Evolutionary conservation across 2,329 filamentous ascomycete genomes (phyloP), one percentile per base, ranked within the genome.

Genomic region (Neonectria hederae): DNA sequence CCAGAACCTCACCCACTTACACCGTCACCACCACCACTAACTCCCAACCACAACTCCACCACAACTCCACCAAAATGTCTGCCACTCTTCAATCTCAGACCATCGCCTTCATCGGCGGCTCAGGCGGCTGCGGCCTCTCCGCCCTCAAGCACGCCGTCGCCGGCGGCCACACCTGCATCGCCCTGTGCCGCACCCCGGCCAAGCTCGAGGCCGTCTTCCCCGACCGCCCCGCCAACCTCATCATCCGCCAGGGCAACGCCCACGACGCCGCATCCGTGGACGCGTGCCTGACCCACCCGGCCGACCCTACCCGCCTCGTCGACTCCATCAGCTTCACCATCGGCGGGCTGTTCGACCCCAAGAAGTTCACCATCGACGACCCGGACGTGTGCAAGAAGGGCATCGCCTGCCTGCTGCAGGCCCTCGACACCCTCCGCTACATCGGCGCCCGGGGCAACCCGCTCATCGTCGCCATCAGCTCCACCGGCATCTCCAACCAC

Each of bases 81-180:
- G 21, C 68, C 54, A 56, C 52, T 22, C 35, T 35, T 59, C 26
- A 52, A 55, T 56, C n/a, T 53, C 65, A 66, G 67, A 69, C 68
- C 32, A 72, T 74, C 55, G 69, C 72, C 65, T 74, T 83, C 72
- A 77, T 83, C 67, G 82, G 82, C 64, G 78, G 81, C 65, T 83
- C 81, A 5, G 78, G 76, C 48, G 82, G 81, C 58, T 79, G 76
- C 65, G 79, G 79, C 48, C 76, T 80, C 65, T 69, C 76, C 17
- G 73, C 77, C 22, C 80, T 83, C 63, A 74, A 75, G 24, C 72
- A 70, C 51, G 72, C 77, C 43, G 73, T 84, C 28, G 71, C 73
- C 42, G 74, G 74, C n/a, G 78, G 78, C 48, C 74, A 79, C 71
- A 74, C 70, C 32, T 82, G 80, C 74, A 73, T 78, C 60, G 80